Evolutionary conservation across 148 eudicot species (phyloP).

Genomic region (Cornus florida): DNA sequence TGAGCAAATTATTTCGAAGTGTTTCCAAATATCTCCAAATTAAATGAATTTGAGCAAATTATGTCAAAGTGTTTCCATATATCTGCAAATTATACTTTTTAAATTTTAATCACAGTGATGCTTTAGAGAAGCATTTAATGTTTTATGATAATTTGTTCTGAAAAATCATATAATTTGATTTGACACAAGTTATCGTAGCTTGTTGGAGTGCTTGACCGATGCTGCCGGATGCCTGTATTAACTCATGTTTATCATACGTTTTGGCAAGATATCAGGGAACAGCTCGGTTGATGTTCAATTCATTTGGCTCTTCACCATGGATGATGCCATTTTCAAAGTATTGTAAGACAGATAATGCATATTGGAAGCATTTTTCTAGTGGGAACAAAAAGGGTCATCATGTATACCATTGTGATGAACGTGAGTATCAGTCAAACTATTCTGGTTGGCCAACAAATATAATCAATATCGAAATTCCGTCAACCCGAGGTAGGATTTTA

Average conservation of each 20-base stretch:
- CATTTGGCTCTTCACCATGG: constrained; percentile 93
- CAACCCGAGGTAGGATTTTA: constrained; percentile 47
- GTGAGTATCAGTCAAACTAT: constrained; percentile 59
- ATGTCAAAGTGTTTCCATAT: not conserved
- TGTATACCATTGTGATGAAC: constrained; percentile 65
- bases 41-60: not conserved
- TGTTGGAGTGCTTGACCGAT: not conserved
- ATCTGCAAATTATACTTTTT: not conserved
- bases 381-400: constrained; percentile 47
- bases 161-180: not conserved
- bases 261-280: constrained; percentile 71
- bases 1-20: not conserved
- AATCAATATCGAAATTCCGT: constrained; percentile 86
- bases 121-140: not conserved
- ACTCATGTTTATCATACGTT: constrained; percentile 27
- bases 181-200: not conserved
- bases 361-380: constrained; percentile 65
- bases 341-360: constrained; percentile 67
- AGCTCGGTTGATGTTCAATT: constrained; percentile 92
- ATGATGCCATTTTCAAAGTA: constrained; percentile 89
- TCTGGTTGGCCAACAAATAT: constrained; percentile 97
- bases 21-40: not conserved
- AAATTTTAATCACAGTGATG: not conserved
- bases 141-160: not conserved
- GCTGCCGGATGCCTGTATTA: constrained; percentile 6